Percentiles rank a stretch among this genome's conserved stretches.
These are phyloP conservation scores for Mycena latifolia DNA, from an alignment of 768 basidiomycete genomes.

Conservation along the genomic window DNA sequence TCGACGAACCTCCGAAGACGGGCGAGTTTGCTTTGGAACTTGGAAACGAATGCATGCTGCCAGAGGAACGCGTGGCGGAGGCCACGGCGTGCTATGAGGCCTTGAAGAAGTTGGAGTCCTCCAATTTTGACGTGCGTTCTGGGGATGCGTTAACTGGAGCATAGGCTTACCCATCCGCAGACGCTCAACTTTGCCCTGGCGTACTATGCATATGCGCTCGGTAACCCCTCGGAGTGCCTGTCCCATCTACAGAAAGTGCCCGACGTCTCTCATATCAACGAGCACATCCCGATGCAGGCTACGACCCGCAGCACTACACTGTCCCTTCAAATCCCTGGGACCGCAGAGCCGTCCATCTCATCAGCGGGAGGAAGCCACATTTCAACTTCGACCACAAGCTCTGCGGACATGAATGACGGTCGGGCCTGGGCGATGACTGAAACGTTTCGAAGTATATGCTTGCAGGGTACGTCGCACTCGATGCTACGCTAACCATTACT, in stretches of 20 bases:
- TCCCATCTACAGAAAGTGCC: conserved; percentile 67
- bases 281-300: conserved; percentile 61
- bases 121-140: conserved; percentile 70
- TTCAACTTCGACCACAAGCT: conserved; percentile 53
- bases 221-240: conserved; percentile 74
- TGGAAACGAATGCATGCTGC: conserved; percentile 70
- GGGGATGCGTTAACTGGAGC: conserved; percentile 1
- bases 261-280: conserved; percentile 65
- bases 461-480: conserved; percentile 69
- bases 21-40: conserved; percentile 55
- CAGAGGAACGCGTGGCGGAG: conserved; percentile 69
- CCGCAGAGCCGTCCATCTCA: conserved; percentile 53
- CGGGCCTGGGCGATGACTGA: conserved; percentile 81
- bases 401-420: conserved; percentile 74
- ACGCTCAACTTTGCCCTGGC: conserved; percentile 77
- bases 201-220: conserved; percentile 85
- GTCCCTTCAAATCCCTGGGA: conserved; percentile 50
- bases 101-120: conserved; percentile 62
- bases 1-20: conserved; percentile 56
- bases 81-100: conserved; percentile 64
- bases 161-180: conserved; percentile 52
- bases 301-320: conserved; percentile 56
- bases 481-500: background rate
- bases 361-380: conserved; percentile 65
- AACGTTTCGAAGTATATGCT: conserved; percentile 79